These are phyloP conservation scores for Cryptococcus hybrid DNA, from an alignment of 1,284 basidiomycete genomes.

Conservation along the genomic window DNA sequence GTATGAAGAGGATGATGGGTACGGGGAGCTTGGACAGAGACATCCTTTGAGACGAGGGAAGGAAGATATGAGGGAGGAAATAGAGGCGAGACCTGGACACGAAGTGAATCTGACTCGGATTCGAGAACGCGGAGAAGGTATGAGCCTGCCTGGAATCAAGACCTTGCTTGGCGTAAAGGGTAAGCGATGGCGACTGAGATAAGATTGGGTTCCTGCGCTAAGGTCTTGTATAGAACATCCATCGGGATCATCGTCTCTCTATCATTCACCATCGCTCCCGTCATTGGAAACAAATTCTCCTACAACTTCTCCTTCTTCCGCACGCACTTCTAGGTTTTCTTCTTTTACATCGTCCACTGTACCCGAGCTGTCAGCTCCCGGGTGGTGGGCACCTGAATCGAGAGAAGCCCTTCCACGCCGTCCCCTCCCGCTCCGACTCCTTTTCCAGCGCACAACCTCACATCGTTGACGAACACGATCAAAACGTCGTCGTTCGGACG, in stretches of 20 bases:
- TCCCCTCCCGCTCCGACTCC: slow-evolving; percentile 11
- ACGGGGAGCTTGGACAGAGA: slow-evolving; percentile 36
- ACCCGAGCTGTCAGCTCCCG: slow-evolving; percentile 6
- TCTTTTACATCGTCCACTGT: slow-evolving; percentile 33
- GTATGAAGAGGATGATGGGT: slow-evolving; percentile 32
- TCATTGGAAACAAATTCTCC: slow-evolving; percentile 32
- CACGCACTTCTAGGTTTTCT: slow-evolving; percentile 39
- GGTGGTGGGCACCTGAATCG: slow-evolving; percentile 46
- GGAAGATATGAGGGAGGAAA: slow-evolving; percentile 25
- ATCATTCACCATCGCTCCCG: slow-evolving; percentile 29
- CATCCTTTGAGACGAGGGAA: slow-evolving; percentile 38
- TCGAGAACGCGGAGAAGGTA: background rate
- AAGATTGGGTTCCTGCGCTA: background rate
- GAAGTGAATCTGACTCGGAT: background rate
- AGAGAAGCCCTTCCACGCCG: slow-evolving; percentile 8
- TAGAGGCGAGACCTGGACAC: background rate
- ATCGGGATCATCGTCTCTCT: slow-evolving; percentile 17
- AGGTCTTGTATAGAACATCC: slow-evolving; percentile 14
- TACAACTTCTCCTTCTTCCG: slow-evolving; percentile 34
- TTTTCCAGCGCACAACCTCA: slow-evolving; percentile 11
- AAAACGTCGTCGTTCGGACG: slow-evolving; percentile 40
- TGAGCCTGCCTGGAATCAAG: slow-evolving; percentile 39
- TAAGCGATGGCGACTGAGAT: slow-evolving; percentile 9
- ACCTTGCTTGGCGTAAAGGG: slow-evolving; percentile 25
- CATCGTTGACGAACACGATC: slow-evolving; percentile 30